Conservation (phyloP, 1,284 basidiomycete species). For the Fomitiporia mediterranea region DNA sequence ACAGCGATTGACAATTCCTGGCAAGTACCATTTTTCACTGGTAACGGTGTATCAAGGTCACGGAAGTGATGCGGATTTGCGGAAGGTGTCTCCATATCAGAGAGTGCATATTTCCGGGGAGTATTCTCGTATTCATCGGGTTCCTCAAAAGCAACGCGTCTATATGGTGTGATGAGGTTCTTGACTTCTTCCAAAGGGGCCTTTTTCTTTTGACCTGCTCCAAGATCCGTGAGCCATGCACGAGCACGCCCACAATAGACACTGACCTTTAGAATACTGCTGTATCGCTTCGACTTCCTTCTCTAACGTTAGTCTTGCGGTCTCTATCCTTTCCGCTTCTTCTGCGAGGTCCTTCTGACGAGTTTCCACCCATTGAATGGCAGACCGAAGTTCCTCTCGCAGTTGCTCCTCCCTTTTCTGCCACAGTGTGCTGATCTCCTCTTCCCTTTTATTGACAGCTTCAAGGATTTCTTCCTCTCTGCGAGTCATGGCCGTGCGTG, state of each 20-base stretch:
- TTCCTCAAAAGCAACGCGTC: slow-evolving; percentile 35
- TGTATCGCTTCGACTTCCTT: slow-evolving; percentile 37
- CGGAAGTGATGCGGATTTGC: slow-evolving; percentile 21
- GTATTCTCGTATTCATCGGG: slow-evolving; percentile 23
- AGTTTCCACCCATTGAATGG: slow-evolving; percentile 46
- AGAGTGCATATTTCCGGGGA: slow-evolving; percentile 26
- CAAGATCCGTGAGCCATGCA: background rate
- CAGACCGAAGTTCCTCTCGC: slow-evolving; percentile 42
- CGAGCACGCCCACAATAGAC: background rate
- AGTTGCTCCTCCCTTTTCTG: slow-evolving; percentile 51
- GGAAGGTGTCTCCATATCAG: slow-evolving; percentile 28
- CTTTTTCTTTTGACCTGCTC: slow-evolving; percentile 45
- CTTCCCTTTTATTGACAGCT: slow-evolving; percentile 42
- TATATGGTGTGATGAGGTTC: slow-evolving; percentile 55
- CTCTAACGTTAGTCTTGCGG: slow-evolving; percentile 43
- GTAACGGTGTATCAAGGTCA: slow-evolving; percentile 38
- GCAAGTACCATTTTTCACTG: slow-evolving; percentile 16
- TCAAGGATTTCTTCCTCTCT: slow-evolving; percentile 67
- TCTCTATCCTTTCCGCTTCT: slow-evolving; percentile 49
- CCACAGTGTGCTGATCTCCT: slow-evolving; percentile 49
- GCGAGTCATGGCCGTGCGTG: slow-evolving; percentile 60
- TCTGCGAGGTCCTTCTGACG: slow-evolving; percentile 48
- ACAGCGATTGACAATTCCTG: slow-evolving; percentile 19
- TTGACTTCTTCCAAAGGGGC: slow-evolving; percentile 68
- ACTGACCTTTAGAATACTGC: slow-evolving; percentile 31